Conservation (phyloP, 257 asterid species). For the Parsonsia alboflavescens region DNA sequence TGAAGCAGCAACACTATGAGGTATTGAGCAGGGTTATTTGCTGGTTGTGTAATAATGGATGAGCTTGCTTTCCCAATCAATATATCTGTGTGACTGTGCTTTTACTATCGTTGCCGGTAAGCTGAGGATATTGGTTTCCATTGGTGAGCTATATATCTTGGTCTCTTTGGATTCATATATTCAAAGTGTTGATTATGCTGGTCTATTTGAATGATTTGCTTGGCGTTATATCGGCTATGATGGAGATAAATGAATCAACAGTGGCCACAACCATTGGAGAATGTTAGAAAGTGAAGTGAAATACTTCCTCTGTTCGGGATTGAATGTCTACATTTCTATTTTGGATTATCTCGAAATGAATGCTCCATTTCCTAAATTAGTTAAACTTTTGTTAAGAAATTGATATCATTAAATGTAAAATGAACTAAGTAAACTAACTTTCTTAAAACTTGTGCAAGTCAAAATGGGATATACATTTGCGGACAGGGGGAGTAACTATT, state of each 20-base stretch:
- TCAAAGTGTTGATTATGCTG: constrained; percentile 23
- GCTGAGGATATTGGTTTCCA: constrained; percentile 38
- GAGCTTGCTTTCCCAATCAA: constrained; percentile 28
- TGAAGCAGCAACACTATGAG: constrained; percentile 23
- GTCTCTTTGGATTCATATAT: constrained; percentile 31
- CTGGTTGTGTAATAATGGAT: constrained; percentile 22
- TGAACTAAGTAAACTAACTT: too few relatives aligned
- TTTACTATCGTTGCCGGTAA: constrained; percentile 19
- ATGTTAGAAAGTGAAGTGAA: too few relatives aligned
- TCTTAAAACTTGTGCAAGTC: too few relatives aligned
- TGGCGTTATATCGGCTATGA: constrained; percentile 3
- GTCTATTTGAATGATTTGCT: constrained; percentile 21
- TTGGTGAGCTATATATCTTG: constrained; percentile 33
- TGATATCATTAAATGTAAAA: too few relatives aligned
- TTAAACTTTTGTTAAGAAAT: too few relatives aligned
- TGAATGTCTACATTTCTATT: too few relatives aligned
- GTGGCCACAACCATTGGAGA: constrained; percentile 15
- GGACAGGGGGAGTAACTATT: too few relatives aligned
- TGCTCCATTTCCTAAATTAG: too few relatives aligned
- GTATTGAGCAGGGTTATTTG: constrained; percentile 12
- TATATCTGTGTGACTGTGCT: constrained; percentile 13
- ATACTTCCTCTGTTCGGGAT: too few relatives aligned
- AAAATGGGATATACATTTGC: too few relatives aligned
- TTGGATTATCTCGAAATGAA: too few relatives aligned
- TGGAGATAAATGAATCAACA: constrained; percentile 21